Evolutionary conservation across 2,329 filamentous ascomycete genomes (phyloP).

Genomic region (Parafenestella ontariensis): DNA sequence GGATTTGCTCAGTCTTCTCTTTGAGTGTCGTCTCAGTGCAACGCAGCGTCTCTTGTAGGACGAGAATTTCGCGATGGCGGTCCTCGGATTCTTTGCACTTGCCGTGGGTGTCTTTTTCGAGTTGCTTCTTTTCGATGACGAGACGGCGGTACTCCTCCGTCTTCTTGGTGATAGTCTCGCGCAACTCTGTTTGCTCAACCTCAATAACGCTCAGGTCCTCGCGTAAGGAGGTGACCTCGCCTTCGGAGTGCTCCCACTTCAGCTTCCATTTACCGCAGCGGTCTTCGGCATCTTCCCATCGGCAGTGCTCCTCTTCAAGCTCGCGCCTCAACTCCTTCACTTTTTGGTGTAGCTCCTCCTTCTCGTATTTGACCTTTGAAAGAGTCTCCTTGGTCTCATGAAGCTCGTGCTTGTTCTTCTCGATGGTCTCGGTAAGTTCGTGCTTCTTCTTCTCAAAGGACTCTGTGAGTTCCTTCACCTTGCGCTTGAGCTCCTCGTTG

Average conservation of each 20-base stretch:
- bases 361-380: neutral
- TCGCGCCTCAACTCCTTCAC: neutral
- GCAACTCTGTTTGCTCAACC: slow-evolving; percentile 1
- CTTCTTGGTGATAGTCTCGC: slow-evolving; percentile 4
- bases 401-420: slow-evolving; percentile 1
- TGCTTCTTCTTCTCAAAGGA: slow-evolving; percentile 6
- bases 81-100: slow-evolving; percentile 7
- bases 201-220: slow-evolving; percentile 2
- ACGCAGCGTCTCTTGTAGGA: slow-evolving; percentile 3
- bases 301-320: slow-evolving; percentile 1
- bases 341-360: neutral
- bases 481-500: slow-evolving; percentile 4
- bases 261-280: slow-evolving; percentile 5
- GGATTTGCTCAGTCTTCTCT: slow-evolving; percentile 5
- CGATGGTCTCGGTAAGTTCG: slow-evolving; percentile 7
- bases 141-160: slow-evolving; percentile 4
- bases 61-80: slow-evolving; percentile 6
- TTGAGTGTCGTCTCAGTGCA: slow-evolving; percentile 6
- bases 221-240: slow-evolving; percentile 1
- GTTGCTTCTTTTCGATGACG: slow-evolving; percentile 1
- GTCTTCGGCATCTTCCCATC: slow-evolving; percentile 4
- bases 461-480: slow-evolving; percentile 6
- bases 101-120: slow-evolving; percentile 3
- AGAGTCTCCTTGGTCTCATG: slow-evolving; percentile 2
- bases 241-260: slow-evolving; percentile 5